Evolutionary conservation across 495 filamentous ascomycete genomes (phyloP).

Genomic region (Talaromyces ruber): DNA sequence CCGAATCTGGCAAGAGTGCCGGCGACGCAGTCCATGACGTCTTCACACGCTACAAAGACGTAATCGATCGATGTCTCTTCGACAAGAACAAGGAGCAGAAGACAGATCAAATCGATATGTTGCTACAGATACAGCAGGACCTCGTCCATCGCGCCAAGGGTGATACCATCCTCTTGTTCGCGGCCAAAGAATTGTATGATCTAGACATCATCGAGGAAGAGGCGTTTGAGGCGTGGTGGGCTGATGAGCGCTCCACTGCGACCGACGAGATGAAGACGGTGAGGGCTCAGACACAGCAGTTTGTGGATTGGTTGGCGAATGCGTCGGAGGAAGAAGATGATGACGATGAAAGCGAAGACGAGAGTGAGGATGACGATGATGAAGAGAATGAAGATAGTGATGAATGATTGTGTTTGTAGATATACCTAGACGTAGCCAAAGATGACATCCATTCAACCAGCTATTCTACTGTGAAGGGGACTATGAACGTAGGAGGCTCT

Average conservation of each 20-base stretch:
- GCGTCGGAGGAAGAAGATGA: slow-evolving; percentile 72
- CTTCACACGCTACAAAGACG: slow-evolving; percentile 43
- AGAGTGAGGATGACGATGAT: slow-evolving; percentile 21
- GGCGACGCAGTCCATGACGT: slow-evolving; percentile 58
- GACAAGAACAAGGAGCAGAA: slow-evolving; percentile 49
- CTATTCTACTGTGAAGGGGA: neutral
- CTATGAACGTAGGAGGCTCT: neutral
- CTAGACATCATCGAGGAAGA: slow-evolving; percentile 85
- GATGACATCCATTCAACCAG: neutral
- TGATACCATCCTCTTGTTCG: slow-evolving; percentile 61
- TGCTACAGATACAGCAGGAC: slow-evolving; percentile 74
- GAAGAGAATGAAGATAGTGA: slow-evolving; percentile 7
- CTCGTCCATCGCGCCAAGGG: slow-evolving; percentile 49
- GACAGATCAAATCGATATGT: slow-evolving; percentile 74
- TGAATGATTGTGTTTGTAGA: slow-evolving; percentile 2
- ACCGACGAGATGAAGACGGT: slow-evolving; percentile 61
- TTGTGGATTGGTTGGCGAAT: slow-evolving; percentile 81
- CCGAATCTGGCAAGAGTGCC: slow-evolving; percentile 42
- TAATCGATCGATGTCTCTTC: slow-evolving; percentile 51
- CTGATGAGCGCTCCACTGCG: slow-evolving; percentile 52
- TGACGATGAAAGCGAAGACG: slow-evolving; percentile 48
- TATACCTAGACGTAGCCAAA: neutral
- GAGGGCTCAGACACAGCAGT: slow-evolving; percentile 60
- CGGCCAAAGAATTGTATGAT: slow-evolving; percentile 74
- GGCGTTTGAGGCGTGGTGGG: slow-evolving; percentile 84